phyloP scores from a whole-genome alignment of 495 filamentous ascomycete genomes.

The Aspergillus baeticus region DNA sequence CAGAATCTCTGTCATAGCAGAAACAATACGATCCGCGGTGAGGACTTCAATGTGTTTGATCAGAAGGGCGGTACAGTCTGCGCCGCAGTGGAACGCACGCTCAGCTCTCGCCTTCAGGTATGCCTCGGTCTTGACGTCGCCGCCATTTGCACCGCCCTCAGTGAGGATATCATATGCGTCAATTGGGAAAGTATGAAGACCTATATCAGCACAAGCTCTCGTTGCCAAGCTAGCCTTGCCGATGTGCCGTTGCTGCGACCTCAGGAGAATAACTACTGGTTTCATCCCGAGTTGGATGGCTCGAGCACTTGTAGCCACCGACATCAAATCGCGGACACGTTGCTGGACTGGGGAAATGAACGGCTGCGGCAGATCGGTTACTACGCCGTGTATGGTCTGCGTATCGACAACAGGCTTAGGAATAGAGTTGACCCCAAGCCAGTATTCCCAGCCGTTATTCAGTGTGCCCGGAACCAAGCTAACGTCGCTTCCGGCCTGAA shows the following conservation, averaged over 20 bases:
- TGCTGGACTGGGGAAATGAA: constrained; percentile 68
- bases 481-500: constrained; percentile 79
- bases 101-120: constrained; percentile 85
- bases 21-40: constrained; percentile 83
- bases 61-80: constrained; percentile 77
- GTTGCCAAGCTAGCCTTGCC: constrained; percentile 78
- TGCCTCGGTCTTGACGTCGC: constrained; percentile 90
- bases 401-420: constrained; percentile 38
- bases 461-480: constrained; percentile 72
- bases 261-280: constrained; percentile 81
- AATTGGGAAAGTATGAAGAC: constrained; percentile 83
- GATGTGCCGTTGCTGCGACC: constrained; percentile 87
- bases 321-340: constrained; percentile 78
- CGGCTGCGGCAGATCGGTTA: constrained; percentile 44
- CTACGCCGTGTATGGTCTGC: constrained; percentile 41
- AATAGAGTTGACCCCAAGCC: constrained; percentile 68
- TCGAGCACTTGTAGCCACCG: constrained; percentile 82
- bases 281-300: constrained; percentile 85
- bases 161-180: constrained; percentile 92
- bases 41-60: constrained; percentile 87
- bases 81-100: constrained; percentile 81
- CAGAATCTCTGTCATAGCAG: constrained; percentile 77
- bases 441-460: constrained; percentile 79
- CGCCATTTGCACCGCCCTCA: constrained; percentile 79
- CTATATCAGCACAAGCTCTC: constrained; percentile 81